These are phyloP conservation scores for Erysiphe neolycopersici DNA, from an alignment of 2,329 filamentous ascomycete genomes.

Conservation along the genomic window DNA sequence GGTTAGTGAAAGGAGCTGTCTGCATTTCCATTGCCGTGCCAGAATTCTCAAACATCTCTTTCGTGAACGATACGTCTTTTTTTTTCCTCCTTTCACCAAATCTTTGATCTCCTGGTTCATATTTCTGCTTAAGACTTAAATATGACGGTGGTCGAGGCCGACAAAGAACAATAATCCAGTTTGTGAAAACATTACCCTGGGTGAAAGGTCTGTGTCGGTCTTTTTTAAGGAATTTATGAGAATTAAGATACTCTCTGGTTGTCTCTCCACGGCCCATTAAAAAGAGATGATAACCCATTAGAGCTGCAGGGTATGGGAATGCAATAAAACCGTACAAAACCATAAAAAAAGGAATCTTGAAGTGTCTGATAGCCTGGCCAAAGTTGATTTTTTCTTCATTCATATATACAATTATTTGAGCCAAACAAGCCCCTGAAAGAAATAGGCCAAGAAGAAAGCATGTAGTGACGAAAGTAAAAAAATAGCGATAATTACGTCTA, in stretches of 20 bases:
- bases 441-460: constrained; percentile 53
- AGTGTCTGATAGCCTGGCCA: constrained; percentile 36
- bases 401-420: constrained; percentile 52
- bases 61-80: constrained; percentile 18
- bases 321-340: constrained; percentile 55
- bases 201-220: constrained; percentile 81
- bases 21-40: constrained; percentile 45
- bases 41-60: constrained; percentile 21
- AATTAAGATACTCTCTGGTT: constrained; percentile 85
- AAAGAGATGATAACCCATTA: constrained; percentile 77
- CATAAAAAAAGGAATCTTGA: constrained; percentile 66
- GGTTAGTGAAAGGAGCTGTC: background rate
- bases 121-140: constrained; percentile 56
- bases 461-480: constrained; percentile 70
- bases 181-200: constrained; percentile 46
- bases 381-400: constrained; percentile 39
- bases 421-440: constrained; percentile 50
- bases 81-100: constrained; percentile 33
- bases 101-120: constrained; percentile 61
- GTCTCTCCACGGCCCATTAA: constrained; percentile 79
- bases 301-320: constrained; percentile 53
- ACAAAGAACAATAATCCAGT: constrained; percentile 58
- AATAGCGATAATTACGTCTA: constrained; percentile 91
- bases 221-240: constrained; percentile 77
- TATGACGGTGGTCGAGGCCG: constrained; percentile 73